Evolutionary conservation across 805 yeast genomes (phyloP).

Genomic region (Metschnikowia proteae): DNA sequence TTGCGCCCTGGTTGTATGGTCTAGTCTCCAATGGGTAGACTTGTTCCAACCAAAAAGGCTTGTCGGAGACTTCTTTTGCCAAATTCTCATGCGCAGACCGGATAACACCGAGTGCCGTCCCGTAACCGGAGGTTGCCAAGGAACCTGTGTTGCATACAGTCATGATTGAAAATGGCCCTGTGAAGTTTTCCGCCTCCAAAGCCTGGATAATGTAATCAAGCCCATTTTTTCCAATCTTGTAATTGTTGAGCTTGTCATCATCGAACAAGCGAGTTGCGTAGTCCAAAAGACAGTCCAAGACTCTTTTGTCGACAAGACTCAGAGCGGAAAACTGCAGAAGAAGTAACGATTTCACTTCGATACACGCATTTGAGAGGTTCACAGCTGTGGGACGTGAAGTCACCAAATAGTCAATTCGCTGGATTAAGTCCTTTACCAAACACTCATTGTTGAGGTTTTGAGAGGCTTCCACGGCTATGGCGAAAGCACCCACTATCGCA

Average conservation of each 20-base stretch:
- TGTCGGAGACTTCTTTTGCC: constrained; percentile 24
- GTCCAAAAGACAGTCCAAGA: constrained; percentile 32
- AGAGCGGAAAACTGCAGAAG: constrained; percentile 10
- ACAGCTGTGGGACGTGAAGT: constrained; percentile 95
- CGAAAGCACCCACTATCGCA: constrained; percentile 87
- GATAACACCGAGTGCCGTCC: constrained; percentile 92
- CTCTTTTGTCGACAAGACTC: constrained; percentile 16
- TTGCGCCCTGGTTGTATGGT: constrained; percentile 95
- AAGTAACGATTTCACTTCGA: constrained; percentile 41
- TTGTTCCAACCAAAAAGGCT: constrained; percentile 52
- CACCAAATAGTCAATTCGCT: constrained; percentile 60
- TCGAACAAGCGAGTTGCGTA: constrained; percentile 58
- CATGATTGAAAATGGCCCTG: constrained; percentile 71
- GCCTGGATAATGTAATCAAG: constrained; percentile 55
- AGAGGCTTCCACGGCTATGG: constrained; percentile 70
- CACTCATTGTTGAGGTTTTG: constrained; percentile 22
- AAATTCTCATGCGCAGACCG: constrained; percentile 58
- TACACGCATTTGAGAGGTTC: constrained; percentile 74
- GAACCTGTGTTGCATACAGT: constrained; percentile 97
- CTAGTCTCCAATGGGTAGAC: constrained; percentile 91
- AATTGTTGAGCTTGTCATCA: constrained; percentile 77
- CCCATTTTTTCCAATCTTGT: constrained; percentile 77
- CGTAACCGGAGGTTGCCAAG: constrained; percentile 94
- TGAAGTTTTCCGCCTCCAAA: constrained; percentile 45
- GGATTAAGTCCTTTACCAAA: constrained; percentile 33